These are phyloP conservation scores for Colletotrichum scovillei DNA, from an alignment of 2,329 filamentous ascomycete species.

Conservation along the genomic window DNA sequence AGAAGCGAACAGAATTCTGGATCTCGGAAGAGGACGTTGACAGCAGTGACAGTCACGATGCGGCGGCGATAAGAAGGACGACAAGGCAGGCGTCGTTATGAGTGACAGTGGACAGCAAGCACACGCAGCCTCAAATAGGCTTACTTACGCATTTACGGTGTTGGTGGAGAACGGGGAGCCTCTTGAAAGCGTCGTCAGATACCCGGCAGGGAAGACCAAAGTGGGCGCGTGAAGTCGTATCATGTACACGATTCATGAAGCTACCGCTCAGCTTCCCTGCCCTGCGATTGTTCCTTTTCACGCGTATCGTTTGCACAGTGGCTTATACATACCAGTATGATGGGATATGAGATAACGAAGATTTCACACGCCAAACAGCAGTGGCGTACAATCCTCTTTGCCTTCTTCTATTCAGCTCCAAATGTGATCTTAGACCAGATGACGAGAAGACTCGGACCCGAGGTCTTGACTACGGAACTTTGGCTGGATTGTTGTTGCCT, in stretches of 20 bases:
- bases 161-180: neutral
- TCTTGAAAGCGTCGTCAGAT: slow-evolving; percentile 9
- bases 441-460: neutral
- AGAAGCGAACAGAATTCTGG: slow-evolving; percentile 39
- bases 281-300: slow-evolving; percentile 6
- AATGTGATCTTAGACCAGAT: neutral
- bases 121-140: neutral
- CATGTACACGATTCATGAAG: neutral
- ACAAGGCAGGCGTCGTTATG: neutral
- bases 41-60: neutral
- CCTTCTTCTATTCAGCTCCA: neutral
- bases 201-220: slow-evolving; percentile 17
- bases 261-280: neutral
- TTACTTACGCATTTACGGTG: slow-evolving; percentile 12
- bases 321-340: neutral
- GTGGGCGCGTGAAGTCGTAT: neutral
- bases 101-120: neutral
- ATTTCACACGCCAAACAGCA: neutral
- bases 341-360: slow-evolving; percentile 19
- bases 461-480: neutral
- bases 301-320: neutral
- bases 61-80: neutral
- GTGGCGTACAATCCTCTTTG: neutral
- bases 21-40: slow-evolving; percentile 33
- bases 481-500: neutral